Base-by-base conservation (phyloP, 2,329 filamentous ascomycete species). In the Trichoderma oligosporum region DNA sequence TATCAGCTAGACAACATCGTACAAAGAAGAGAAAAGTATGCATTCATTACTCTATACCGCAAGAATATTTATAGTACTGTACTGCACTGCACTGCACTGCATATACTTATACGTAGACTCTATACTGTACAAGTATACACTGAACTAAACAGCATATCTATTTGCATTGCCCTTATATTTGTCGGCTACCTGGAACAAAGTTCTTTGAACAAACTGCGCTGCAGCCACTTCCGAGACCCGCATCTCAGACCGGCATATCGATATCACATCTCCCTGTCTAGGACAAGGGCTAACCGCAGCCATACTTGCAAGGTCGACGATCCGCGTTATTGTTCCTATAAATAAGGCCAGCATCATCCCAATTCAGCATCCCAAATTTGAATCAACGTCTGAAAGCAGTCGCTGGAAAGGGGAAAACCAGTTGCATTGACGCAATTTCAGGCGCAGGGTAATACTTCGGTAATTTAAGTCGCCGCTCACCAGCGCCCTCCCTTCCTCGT, bases 191-290 rank as follows among this genome's bases (percentile, higher is more conserved):
- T 20, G 24, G 41, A n/a, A n/a, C 44, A 18, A 24, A 11, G 16
- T 27, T 24, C 27, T 38, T 44, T 36, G 38, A 31, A 22, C 49
- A 29, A 44, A n/a, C n/a, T n/a, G n/a, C n/a, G n/a, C 49, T 36
- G 39, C 51, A 55, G 51, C 51, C 51, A 55, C 41, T 55, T 38
- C 51, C 51, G 51, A 52, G 51, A 55, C 51, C 51, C 51, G 31
- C 51, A 55, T 55, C 41, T 41, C 41, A 36, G 41, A 36, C 41
- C 51, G 39, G 51, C 31, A 55, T 31, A 45, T 54, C 51, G n/a
- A 20, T 18, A 45, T 36, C 51, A 35, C 24, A 52, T 52, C 48
- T 9, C 48, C 48, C 24, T 41, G 48, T 51, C 47, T 14, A 14
- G 24, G 29, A 55, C 49, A 53, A 53, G 49, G 49, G 39, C 49